phyloP scores from a whole-genome alignment of 768 basidiomycete genomes.

The Pisolithus tinctorius region DNA sequence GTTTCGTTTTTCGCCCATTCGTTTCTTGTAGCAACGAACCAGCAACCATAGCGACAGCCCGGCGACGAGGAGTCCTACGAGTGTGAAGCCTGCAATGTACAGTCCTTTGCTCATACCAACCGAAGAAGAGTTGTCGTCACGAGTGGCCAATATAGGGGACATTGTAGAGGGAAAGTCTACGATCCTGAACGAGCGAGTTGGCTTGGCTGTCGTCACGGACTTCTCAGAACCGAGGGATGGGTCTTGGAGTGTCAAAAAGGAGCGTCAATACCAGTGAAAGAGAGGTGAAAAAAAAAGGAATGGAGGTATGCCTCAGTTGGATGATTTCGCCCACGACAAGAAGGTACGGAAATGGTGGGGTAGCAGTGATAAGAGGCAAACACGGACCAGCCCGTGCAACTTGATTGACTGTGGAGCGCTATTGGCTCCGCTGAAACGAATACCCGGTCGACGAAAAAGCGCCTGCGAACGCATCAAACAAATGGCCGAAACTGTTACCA shows the following conservation, averaged over 20 bases:
- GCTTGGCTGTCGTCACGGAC: not conserved
- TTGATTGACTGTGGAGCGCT: too few species aligned
- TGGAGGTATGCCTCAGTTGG: not conserved
- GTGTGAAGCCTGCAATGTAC: conserved; percentile 45
- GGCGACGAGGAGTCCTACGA: conserved; percentile 37
- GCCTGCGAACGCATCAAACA: too few species aligned
- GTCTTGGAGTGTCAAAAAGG: not conserved
- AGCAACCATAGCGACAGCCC: conserved; percentile 37
- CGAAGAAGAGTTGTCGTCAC: conserved; percentile 3
- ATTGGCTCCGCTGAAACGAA: too few species aligned
- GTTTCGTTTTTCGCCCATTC: conserved; percentile 29
- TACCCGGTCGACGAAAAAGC: too few species aligned
- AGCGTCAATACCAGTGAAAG: not conserved
- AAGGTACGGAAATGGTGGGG: not conserved
- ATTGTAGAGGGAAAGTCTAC: conserved; percentile 12
- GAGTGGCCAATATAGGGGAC: conserved; percentile 7
- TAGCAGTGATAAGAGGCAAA: too few species aligned
- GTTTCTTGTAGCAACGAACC: conserved; percentile 37
- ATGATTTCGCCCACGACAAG: not conserved
- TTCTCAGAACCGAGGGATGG: not conserved
- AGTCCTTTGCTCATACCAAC: conserved; percentile 20
- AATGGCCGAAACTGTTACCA: too few species aligned
- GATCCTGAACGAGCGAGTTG: not conserved
- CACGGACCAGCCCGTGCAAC: too few species aligned
- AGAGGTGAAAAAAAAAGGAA: not conserved